Conservation (phyloP, 345 rosid genomes). For the Brassica nigra region DNA sequence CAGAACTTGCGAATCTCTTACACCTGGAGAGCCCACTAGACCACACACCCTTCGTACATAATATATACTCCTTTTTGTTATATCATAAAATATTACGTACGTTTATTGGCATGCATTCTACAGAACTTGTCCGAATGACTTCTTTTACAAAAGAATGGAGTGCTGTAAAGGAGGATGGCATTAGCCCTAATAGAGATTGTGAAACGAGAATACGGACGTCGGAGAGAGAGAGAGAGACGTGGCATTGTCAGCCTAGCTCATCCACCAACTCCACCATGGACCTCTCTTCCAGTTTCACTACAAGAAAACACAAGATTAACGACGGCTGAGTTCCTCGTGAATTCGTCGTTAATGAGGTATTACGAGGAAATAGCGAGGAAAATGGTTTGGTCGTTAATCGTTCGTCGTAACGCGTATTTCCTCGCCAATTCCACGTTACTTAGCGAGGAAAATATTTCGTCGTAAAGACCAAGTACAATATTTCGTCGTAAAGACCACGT, state of each 20-base stretch:
- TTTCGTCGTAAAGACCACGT: too few species aligned
- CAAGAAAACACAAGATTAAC: too few species aligned
- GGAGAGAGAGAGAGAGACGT: slow-evolving; percentile 31
- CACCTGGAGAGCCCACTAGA: not conserved
- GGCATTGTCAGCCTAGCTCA: slow-evolving; percentile 14
- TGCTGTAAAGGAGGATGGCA: slow-evolving; percentile 5
- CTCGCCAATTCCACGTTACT: too few species aligned
- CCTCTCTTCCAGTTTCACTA: slow-evolving; percentile 36
- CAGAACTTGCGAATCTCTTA: not conserved
- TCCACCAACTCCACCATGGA: slow-evolving; percentile 28
- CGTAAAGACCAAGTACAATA: too few species aligned
- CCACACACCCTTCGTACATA: not conserved
- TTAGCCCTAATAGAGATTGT: slow-evolving; percentile 22
- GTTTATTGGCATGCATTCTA: not conserved
- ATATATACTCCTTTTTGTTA: not conserved
- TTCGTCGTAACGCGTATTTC: too few species aligned
- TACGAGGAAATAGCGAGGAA: too few species aligned
- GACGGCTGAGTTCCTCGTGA: too few species aligned
- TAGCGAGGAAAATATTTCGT: too few species aligned
- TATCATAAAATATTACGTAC: not conserved
- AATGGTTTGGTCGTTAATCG: too few species aligned
- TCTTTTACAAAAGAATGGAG: not conserved
- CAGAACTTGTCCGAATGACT: not conserved
- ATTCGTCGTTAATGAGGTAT: too few species aligned
- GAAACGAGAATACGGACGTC: slow-evolving; percentile 24